Base-by-base conservation (phyloP, 139 green algal genomes). In the Mychonastes homosphaera region DNA sequence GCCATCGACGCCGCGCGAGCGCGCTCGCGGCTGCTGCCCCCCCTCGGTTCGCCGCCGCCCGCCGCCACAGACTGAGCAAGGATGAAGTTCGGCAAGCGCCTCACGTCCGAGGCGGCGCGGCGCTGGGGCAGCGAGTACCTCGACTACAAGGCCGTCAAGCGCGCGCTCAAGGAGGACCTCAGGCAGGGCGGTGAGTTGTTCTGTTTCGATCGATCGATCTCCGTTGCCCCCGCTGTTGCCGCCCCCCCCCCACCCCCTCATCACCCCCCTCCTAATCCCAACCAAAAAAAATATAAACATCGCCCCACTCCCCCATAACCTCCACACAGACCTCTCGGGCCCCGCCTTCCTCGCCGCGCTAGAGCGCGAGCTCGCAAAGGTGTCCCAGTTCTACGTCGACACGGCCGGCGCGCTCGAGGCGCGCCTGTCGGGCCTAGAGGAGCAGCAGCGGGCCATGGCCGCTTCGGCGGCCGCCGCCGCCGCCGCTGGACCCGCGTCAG, bases 61-160 rank as follows among this genome's bases (percentile, higher is more conserved):
- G 13, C 36, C 10, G 36, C 36, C 36, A 13, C 21, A 45, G 18
- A 12, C 30, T 21, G 33, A 58, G 52, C 34, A 34, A 48, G 39
- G 26, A 82, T 86, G 75, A 81, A 83, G 68, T 88, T 86, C 70
- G 80, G 79, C 19, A 88, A 88, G 57, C 58, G 79, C 1, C 64
- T 87, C 19, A 58, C 58, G 32, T 40, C 53, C 1, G 77, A 85
- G 47, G 75, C 77, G 6, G 62, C 65, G 10, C 58, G 80, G 0
- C 32, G 68, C 19, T 81, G 70, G 70, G 24, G 28, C 10, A 41
- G 56, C 7, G 52, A 51, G 10, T 85, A 79, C 58, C 30, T 90
- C 18, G 74, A 85, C 45, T 90, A 88, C 71, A 84, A 84, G 44
- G 55, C 52, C n/a, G 56, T 83, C 53, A 90, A 90, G 52, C 62